phyloP scores from a whole-genome alignment of 2,329 filamentous ascomycete species.

The Paecilomyces fulvus region DNA sequence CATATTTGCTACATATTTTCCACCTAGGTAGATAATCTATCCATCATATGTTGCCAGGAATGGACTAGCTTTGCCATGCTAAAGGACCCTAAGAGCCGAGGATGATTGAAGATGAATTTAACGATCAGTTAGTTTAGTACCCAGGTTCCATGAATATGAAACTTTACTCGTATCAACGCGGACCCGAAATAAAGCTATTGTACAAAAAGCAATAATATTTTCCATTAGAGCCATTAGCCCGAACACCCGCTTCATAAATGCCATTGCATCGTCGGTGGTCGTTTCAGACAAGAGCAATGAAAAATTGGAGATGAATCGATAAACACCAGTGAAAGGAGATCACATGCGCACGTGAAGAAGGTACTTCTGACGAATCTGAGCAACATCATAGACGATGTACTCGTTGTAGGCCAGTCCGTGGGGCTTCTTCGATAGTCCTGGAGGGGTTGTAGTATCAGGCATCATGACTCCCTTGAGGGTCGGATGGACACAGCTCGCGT shows the following conservation, averaged over 20 bases:
- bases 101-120: neutral
- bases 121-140: neutral
- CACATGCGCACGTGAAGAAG: slow-evolving; percentile 36
- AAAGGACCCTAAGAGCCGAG: no score
- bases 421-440: neutral
- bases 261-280: neutral
- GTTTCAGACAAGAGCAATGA: neutral
- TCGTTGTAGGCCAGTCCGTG: slow-evolving; percentile 31
- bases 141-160: neutral
- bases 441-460: slow-evolving; percentile 21
- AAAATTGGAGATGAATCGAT: neutral
- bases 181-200: neutral
- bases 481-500: slow-evolving; percentile 58
- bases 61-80: no score
- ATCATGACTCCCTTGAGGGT: slow-evolving; percentile 62
- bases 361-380: slow-evolving; percentile 40
- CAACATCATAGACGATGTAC: slow-evolving; percentile 42
- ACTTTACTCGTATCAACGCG: neutral
- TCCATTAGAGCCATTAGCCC: neutral
- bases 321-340: neutral
- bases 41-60: no score
- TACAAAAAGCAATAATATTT: neutral
- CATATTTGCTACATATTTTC: no score
- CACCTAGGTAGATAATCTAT: no score
- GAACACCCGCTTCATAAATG: neutral